A percentile compares a stretch with the other conserved stretches of the same genome.
Conservation (phyloP, 202 grass and related monocot species). For the Eragrostis tef region DNA sequence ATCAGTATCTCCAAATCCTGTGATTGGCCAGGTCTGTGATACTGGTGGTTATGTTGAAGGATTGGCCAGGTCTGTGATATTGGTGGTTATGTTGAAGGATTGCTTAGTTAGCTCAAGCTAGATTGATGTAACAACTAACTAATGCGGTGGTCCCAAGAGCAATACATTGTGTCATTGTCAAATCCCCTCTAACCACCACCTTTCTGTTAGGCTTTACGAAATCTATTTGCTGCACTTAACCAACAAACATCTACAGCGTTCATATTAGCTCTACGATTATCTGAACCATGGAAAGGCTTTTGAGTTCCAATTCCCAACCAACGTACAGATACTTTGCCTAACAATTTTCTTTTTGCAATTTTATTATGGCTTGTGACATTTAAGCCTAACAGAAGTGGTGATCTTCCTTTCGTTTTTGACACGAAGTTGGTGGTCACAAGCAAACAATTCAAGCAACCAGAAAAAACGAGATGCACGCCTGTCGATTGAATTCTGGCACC, state of each 20-base stretch:
- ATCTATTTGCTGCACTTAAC: constrained; percentile 21
- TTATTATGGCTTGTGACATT: not conserved
- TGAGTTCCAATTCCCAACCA: constrained; percentile 27
- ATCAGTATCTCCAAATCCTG: constrained; percentile 30
- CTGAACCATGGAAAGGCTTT: constrained; percentile 28
- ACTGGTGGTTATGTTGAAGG: too few relatives aligned
- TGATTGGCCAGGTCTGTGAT: constrained; percentile 32
- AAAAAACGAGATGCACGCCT: constrained; percentile 43
- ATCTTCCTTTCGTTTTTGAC: too few relatives aligned
- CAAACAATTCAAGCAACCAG: too few relatives aligned
- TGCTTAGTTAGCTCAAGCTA: constrained; percentile 52
- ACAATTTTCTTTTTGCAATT: not conserved
- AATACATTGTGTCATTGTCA: constrained; percentile 43
- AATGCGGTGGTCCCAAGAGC: constrained; percentile 53
- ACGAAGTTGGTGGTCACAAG: not conserved
- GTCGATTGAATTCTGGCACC: constrained; percentile 36
- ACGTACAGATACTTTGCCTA: not conserved
- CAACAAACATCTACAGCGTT: not conserved
- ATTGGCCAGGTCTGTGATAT: constrained; percentile 25
- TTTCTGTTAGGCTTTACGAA: constrained; percentile 46
- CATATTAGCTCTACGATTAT: constrained; percentile 29
- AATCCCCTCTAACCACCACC: constrained; percentile 40
- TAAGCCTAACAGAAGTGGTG: not conserved
- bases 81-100: constrained; percentile 43
- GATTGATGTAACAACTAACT: constrained; percentile 62